Evolutionary conservation across 2,329 filamentous ascomycete genomes (phyloP), one percentile per base, ranked within the genome.

Genomic region (Tolypocladium guangdongense): DNA sequence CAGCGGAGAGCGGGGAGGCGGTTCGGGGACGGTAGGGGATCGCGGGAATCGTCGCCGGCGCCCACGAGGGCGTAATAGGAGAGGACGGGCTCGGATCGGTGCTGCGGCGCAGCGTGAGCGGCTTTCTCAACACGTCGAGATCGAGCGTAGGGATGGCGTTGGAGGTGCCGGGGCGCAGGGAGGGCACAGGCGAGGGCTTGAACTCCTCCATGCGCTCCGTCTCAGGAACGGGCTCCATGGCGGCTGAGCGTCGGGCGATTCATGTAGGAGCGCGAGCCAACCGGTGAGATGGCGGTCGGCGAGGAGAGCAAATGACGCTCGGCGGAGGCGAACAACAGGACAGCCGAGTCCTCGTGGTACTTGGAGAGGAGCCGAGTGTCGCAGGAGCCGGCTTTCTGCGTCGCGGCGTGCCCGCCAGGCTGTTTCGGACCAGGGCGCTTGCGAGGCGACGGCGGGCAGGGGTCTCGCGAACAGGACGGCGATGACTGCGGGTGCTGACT

Each of bases 201-300:
- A 85, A 86, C 66, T 81, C 80, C 73, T 84, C 81, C 77, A 86
- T 81, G 58, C 81, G 76, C 73, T 85, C 80, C 50, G 82, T 83
- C 72, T 86, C 82, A 59, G 82, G 82, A 63, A 86, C 82, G 55
- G 82, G 80, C 68, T 86, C 82, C 82, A 86, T 86, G 66, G 56
- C 30, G 39, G 52, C 20, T 27, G 24, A 30, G 51, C 43, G 45
- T 51, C 20, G 52, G 52, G 41, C 30, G 50, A 49, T 35, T 50
- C 56, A 49, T 55, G 27, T 32, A 46, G 41, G 43, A 32, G 43
- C 27, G 43, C 18, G 43, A 46, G 27, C 18, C 27, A 16, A 7
- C 16, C 27, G 18, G 43, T 20, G 24, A 32, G 27, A 12, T 11
- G 18, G 18, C 27, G 27, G 30, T 12, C 4, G 43, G 24, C 20